Conservation (phyloP, 1,139 yeast genomes). For the Lodderomyces elongisporus region DNA sequence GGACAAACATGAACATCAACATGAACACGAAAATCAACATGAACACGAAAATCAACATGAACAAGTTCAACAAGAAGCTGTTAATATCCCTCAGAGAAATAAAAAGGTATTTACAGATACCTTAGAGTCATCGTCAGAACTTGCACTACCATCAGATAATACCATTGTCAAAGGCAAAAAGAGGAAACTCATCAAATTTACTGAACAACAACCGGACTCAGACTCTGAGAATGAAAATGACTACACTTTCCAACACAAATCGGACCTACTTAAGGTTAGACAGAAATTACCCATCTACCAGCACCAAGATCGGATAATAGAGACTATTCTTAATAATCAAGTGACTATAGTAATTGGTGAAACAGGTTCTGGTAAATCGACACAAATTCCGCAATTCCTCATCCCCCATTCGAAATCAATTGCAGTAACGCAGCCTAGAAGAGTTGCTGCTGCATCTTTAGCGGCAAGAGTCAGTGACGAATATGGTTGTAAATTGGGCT, state of each 20-base stretch:
- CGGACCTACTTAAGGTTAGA: constrained; percentile 51
- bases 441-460: constrained; percentile 94
- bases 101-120: constrained; percentile 19
- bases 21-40: no score
- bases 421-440: constrained; percentile 94
- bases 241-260: constrained; percentile 3
- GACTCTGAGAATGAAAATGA: constrained; percentile 3
- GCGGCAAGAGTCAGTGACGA: constrained; percentile 94
- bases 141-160: neutral
- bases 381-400: constrained; percentile 92
- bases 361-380: constrained; percentile 97
- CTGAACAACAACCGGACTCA: constrained; percentile 13
- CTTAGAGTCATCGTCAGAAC: no score
- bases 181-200: constrained; percentile 12
- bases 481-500: constrained; percentile 70
- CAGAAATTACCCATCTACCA: constrained; percentile 69
- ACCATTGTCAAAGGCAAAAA: no score
- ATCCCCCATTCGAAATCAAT: constrained; percentile 52
- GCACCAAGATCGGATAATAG: constrained; percentile 60
- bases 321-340: constrained; percentile 49
- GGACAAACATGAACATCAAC: no score
- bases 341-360: constrained; percentile 89
- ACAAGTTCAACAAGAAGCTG: no score
- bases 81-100: no score
- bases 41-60: no score